A percentile compares a stretch with the other conserved stretches of the same genome.
These are phyloP conservation scores for Jackrogersella minutella DNA, from an alignment of 495 filamentous ascomycete species.

Conservation along the genomic window DNA sequence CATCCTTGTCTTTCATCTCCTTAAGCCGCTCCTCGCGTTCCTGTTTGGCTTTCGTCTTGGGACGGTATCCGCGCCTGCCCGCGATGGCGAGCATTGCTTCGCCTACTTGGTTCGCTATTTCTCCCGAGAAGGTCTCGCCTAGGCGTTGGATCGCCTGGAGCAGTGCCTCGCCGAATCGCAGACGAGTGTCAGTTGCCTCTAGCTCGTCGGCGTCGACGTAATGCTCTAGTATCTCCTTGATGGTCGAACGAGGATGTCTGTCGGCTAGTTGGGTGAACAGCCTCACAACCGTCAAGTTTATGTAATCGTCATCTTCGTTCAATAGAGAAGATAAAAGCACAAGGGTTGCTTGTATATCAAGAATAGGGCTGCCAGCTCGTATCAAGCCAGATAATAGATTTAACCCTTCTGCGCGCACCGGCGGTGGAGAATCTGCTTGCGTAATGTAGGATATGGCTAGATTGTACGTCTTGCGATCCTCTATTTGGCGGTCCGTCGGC, in stretches of 20 bases:
- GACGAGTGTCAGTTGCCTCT: constrained; percentile 67
- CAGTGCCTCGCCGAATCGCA: constrained; percentile 77
- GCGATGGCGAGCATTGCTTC: constrained; percentile 72
- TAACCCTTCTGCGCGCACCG: constrained; percentile 80
- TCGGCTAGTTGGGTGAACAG: constrained; percentile 71
- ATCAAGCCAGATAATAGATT: constrained; percentile 73
- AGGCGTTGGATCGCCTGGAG: constrained; percentile 73
- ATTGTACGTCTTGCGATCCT: constrained; percentile 74
- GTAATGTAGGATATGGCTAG: constrained; percentile 78
- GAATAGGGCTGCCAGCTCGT: constrained; percentile 64
- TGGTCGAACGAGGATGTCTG: constrained; percentile 70
- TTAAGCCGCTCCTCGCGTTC: constrained; percentile 55
- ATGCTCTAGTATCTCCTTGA: constrained; percentile 70
- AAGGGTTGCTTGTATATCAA: constrained; percentile 74
- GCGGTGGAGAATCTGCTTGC: constrained; percentile 69
- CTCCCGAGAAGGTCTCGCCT: constrained; percentile 66
- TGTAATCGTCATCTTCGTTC: constrained; percentile 75
- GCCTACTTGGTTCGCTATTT: constrained; percentile 62
- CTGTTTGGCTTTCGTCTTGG: constrained; percentile 61
- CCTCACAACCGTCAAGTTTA: constrained; percentile 75
- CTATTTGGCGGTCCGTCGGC: constrained; percentile 57
- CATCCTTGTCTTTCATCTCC: constrained; percentile 58
- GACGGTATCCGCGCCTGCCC: constrained; percentile 66
- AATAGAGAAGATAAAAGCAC: constrained; percentile 72
- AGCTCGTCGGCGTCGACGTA: constrained; percentile 72